Percentiles rank a stretch among this genome's conserved stretches.
Conservation (phyloP, 169 alveolate species). For the Cryptosporidium ubiquitum region DNA sequence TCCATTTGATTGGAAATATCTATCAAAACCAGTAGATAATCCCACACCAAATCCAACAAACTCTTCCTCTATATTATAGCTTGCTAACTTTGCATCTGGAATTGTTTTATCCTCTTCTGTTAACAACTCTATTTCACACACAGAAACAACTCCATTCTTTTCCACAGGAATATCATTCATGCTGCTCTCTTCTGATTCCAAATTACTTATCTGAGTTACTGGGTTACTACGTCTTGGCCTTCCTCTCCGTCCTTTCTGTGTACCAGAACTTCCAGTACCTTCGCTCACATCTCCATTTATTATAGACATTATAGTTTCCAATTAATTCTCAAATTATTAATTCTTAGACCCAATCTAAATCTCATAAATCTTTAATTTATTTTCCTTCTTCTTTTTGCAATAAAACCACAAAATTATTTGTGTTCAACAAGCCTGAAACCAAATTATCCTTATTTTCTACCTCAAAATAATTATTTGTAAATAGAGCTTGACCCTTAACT, state of each 20-base stretch:
- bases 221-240: not conserved
- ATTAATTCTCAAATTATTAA: not conserved
- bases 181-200: constrained; percentile 14
- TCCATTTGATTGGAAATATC: not conserved
- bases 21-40: not conserved
- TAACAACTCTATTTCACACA: constrained; percentile 40
- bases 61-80: constrained; percentile 60
- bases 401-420: not conserved
- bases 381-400: not conserved
- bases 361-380: not conserved
- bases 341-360: not conserved
- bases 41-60: constrained; percentile 68
- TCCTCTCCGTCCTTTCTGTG: not conserved
- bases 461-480: not conserved
- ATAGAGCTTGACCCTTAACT: not conserved
- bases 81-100: constrained; percentile 34
- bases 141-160: constrained; percentile 42
- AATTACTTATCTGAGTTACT: not conserved
- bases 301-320: not conserved
- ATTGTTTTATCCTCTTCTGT: constrained; percentile 24
- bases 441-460: not conserved
- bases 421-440: not conserved
- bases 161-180: constrained; percentile 33
- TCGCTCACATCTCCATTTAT: not conserved
- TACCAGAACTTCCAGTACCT: not conserved